Evolutionary conservation across 192 early-diverging fungal species (phyloP), one percentile per base, ranked within the genome.

Genomic region (Rhizoclosmatium globosum): DNA sequence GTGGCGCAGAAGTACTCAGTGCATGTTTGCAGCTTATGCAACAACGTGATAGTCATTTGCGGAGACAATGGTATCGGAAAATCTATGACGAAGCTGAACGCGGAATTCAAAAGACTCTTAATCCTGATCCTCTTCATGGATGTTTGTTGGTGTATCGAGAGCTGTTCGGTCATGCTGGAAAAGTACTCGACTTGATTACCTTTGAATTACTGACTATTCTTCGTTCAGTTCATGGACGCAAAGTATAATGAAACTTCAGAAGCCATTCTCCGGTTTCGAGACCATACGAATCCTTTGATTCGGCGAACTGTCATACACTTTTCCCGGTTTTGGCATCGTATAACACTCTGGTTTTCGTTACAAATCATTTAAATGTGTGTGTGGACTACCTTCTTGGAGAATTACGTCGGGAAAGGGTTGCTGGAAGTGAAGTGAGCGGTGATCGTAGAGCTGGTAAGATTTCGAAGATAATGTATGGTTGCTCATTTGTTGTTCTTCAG

Each of bases 281-380:
- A 95, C 69, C 88, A 93, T 66, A 86, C 92, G 45, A 94, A 97
- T 82, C 81, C 86, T 0, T 85, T 95, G 39, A 93, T 98, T 43
- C 92, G 94, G 4, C 81, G 86, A 31, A 93, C 96, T 3, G 95
- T 97, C 0, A 94, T 97, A 42, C 84, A 87, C 85, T 97, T 74
- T 93, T 98, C 59, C 95, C 96, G 0, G 86, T 85, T 64, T 85
- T 98, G 50, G 97, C 97, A 3, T 80, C 85, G 53, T 98, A 93
- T 82, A 91, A 94, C 81, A 88, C 93, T 0, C 62, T 80, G 19
- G 88, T 85, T 41, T 98, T 99, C 69, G 87, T 86, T 15, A 59
- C 79, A 17, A 82, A 85, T 4, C 90, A 95, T 76, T 81, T 99
- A 47, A 86, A 90, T 38, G 86, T 86, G 21, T 93, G 89, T 47